Base-by-base conservation (phyloP, 768 basidiomycete genomes). In the Ramaria sp. region DNA sequence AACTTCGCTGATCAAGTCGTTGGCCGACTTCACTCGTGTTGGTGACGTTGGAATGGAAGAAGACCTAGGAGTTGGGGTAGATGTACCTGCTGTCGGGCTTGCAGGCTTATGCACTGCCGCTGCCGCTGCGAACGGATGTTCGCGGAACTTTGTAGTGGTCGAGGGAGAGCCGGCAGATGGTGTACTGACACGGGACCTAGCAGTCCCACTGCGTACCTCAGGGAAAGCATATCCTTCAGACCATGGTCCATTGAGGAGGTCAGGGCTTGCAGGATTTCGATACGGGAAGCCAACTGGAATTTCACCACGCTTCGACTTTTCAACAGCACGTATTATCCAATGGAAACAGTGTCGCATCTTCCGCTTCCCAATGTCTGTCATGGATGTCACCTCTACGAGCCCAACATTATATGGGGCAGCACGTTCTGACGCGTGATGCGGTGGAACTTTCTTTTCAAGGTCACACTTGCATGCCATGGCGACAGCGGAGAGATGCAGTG, bases 381-480 rank as follows among this genome's bases (percentile, higher is more conserved):
- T 64, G 42, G 69, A 76, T 3, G 82, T 78, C 2, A 89, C 84
- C 65, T 88, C 84, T 10, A 92, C 81, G 27, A 96, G 68, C 8
- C 90, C 88, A 7, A 84, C 79, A 60, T 88, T 83, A 65, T 85
- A 85, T 32, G 71, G 69, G 32, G 74, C 68, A 39, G 85, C 71
- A 39, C 82, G 65, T 18, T 67, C 70, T 20, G 71, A 60, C 3
- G 79, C 82, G 45, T 67, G 67, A 51, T 72, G 68, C 9, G 84
- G 79, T 59, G 83, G 75, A n/a, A 89, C 72, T 38, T 70, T 70
- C 37, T 70, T 71, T 18, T 73, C 72, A 18, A 85, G 69, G 63
- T 95, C 88, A 5, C 83, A 82, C 66, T 96, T 97, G 71, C 92
- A 91, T 3, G 88, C 90, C 13, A 97, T 72, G 12, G 91, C 85